Percentiles rank a stretch among this genome's conserved stretches.
Evolutionary conservation across 768 basidiomycete species (phyloP).

Genomic region (Psilocybe sp.): DNA sequence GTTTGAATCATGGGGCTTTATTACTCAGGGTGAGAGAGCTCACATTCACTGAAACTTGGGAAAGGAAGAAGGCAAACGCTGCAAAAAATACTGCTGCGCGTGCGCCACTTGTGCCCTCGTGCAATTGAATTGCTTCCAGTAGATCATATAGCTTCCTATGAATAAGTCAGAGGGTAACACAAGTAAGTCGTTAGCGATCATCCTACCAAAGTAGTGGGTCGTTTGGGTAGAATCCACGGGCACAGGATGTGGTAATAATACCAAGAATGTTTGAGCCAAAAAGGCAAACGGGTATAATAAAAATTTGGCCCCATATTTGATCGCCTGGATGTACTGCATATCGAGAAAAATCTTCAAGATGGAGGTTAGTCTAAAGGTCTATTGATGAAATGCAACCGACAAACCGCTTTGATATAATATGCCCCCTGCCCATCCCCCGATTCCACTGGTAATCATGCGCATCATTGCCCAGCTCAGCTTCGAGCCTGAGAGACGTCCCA

Average conservation of each 20-base stretch:
- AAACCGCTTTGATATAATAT: constrained; percentile 17
- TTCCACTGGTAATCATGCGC: constrained; percentile 27
- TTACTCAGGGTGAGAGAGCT: not conserved
- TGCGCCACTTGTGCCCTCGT: constrained; percentile 21
- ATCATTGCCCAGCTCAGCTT: constrained; percentile 27
- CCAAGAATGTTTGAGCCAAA: constrained; percentile 28
- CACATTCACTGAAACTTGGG: constrained; percentile 27
- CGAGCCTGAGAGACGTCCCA: constrained; percentile 19
- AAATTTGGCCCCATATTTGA: constrained; percentile 28
- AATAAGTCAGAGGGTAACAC: constrained; percentile 8
- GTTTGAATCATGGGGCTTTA: not conserved
- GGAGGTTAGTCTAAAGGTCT: not conserved
- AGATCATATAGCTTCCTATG: constrained; percentile 29
- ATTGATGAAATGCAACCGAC: not conserved
- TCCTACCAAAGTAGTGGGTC: not conserved
- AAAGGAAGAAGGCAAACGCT: constrained; percentile 26
- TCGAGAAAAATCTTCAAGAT: constrained; percentile 25
- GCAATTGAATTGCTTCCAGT: constrained; percentile 25
- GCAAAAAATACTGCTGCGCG: constrained; percentile 31
- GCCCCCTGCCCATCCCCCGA: constrained; percentile 30
- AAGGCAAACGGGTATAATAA: constrained; percentile 27
- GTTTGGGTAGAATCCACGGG: not conserved
- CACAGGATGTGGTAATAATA: constrained; percentile 21
- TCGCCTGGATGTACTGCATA: constrained; percentile 27
- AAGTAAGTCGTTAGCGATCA: not conserved